These are phyloP conservation scores for Brassica balearica DNA, from an alignment of 441 rosid genomes.

Conservation along the genomic window DNA sequence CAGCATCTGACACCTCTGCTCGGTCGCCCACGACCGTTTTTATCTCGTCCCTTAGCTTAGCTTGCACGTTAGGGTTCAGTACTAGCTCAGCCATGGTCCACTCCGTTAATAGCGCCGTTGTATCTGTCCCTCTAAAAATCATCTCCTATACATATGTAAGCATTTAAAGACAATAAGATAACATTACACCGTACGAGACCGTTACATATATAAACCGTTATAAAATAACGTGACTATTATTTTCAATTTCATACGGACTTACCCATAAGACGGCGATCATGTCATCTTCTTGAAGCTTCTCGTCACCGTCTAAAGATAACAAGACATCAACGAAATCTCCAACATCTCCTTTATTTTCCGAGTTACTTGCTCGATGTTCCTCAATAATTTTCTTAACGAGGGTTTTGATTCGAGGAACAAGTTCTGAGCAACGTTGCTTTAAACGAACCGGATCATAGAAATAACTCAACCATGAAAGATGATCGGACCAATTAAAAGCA, in stretches of 20 bases:
- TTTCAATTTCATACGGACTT: constrained; percentile 22
- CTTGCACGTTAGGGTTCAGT: constrained; percentile 55
- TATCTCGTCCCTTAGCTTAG: constrained; percentile 52
- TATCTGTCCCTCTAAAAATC: constrained; percentile 58
- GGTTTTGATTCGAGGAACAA: constrained; percentile 70
- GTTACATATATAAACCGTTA: constrained; percentile 42
- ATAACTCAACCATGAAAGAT: constrained; percentile 68
- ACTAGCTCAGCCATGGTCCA: constrained; percentile 67
- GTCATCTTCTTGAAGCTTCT: constrained; percentile 76
- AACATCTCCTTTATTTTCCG: constrained; percentile 23
- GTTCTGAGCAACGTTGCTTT: constrained; percentile 62
- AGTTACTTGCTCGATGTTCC: constrained; percentile 50
- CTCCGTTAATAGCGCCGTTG: constrained; percentile 60
- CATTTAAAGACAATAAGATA: background rate
- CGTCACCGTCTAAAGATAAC: constrained; percentile 74
- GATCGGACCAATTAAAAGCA: constrained; percentile 78
- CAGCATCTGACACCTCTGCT: constrained; percentile 44
- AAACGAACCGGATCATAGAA: constrained; percentile 61
- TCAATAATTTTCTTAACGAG: constrained; percentile 58
- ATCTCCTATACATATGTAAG: constrained; percentile 46
- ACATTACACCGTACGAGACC: constrained; percentile 28
- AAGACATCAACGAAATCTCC: constrained; percentile 80
- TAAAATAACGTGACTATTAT: constrained; percentile 3
- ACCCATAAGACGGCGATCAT: constrained; percentile 86
- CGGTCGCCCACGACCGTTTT: constrained; percentile 22